Conservation (phyloP, 306 rosid genomes). For the Abrus pulchellus region DNA sequence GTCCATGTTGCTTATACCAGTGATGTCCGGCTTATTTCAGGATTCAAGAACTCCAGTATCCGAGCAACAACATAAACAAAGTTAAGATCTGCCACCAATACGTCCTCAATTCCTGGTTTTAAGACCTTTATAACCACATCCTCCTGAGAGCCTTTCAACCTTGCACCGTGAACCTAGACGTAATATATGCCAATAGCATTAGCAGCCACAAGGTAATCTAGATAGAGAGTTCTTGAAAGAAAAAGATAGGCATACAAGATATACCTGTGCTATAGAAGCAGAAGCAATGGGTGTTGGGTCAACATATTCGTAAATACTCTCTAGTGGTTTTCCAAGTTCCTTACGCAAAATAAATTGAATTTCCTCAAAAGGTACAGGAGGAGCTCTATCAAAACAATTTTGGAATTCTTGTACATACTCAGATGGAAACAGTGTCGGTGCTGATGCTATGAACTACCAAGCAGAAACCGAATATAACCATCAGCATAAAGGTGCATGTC, state of each 20-base stretch:
- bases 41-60: conserved; percentile 91
- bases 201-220: conserved; percentile 2
- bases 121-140: conserved; percentile 97
- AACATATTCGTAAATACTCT: conserved; percentile 82
- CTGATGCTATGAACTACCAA: conserved; percentile 88
- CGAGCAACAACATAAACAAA: conserved; percentile 89
- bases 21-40: conserved; percentile 89
- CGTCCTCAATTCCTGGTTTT: conserved; percentile 96
- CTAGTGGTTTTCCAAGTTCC: conserved; percentile 88
- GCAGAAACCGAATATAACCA: conserved; percentile 50
- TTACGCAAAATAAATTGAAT: conserved; percentile 74
- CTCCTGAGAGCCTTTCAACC: conserved; percentile 87
- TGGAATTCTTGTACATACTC: conserved; percentile 98
- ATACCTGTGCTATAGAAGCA: conserved; percentile 95
- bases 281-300: conserved; percentile 92
- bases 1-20: conserved; percentile 62
- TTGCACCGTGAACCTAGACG: conserved; percentile 90
- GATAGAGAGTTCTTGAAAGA: conserved; percentile 26
- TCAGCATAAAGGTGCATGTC: conserved; percentile 27
- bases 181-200: conserved; percentile 43
- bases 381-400: conserved; percentile 93
- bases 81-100: conserved; percentile 94
- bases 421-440: conserved; percentile 92
- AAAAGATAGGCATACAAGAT: conserved; percentile 36
- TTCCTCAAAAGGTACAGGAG: conserved; percentile 80